These are phyloP conservation scores for Codiaeum variegatum DNA, from an alignment of 441 rosid genomes.

Conservation along the genomic window DNA sequence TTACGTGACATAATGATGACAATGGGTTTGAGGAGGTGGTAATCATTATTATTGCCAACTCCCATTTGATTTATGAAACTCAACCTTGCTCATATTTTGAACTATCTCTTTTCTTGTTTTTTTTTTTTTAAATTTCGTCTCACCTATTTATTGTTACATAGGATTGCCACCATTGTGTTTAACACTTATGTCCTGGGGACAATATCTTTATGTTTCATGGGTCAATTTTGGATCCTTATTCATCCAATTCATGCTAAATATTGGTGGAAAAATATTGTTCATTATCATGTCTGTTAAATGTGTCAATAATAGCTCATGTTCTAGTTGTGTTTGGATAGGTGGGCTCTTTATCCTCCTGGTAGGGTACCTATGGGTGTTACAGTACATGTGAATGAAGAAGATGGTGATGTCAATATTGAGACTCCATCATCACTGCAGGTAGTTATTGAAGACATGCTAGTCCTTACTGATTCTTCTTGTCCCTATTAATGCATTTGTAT, in stretches of 20 bases:
- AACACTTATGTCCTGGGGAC: not conserved
- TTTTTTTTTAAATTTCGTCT: conserved; percentile 1
- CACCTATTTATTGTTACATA: not conserved
- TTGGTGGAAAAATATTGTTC: not conserved
- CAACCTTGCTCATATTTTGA: not conserved
- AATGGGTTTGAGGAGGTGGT: not conserved
- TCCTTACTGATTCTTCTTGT: conserved; percentile 17
- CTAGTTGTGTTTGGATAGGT: conserved; percentile 44
- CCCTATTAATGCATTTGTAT: conserved; percentile 13
- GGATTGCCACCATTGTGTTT: not conserved
- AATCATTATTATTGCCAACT: not conserved
- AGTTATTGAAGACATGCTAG: conserved; percentile 22
- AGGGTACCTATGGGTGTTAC: conserved; percentile 94
- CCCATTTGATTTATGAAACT: not conserved
- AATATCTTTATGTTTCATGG: not conserved
- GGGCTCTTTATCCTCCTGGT: conserved; percentile 99
- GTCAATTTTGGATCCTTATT: not conserved
- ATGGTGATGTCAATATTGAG: conserved; percentile 89
- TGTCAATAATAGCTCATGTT: conserved; percentile 22
- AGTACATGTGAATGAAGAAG: conserved; percentile 90
- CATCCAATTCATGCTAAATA: not conserved
- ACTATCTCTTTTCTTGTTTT: not conserved
- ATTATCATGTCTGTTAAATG: conserved; percentile 11
- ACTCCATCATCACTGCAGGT: conserved; percentile 96
- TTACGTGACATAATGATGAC: not conserved